Evolutionary conservation across 176 grass and related monocot species (phyloP).

Genomic region (Cocos nucifera): DNA sequence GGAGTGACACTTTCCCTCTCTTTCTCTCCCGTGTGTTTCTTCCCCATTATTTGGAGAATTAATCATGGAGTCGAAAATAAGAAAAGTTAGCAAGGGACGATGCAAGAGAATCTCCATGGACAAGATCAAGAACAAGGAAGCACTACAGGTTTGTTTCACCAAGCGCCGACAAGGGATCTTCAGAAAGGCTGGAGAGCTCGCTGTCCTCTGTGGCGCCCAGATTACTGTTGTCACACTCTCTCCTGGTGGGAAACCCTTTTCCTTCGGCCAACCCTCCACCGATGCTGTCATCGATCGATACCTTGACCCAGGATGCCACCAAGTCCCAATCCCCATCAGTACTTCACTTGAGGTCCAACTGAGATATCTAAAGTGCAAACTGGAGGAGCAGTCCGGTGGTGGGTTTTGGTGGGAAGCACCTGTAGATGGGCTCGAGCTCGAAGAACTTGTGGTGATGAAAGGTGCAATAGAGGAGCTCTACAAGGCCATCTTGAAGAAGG

Average conservation of each 20-base stretch:
- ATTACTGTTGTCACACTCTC: conserved; percentile 17
- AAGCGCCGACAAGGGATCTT: conserved; percentile 12
- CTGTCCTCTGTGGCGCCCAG: conserved; percentile 21
- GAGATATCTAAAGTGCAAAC: too few species aligned
- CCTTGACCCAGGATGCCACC: neutral
- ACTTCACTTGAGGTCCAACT: too few species aligned
- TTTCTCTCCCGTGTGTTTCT: too few species aligned
- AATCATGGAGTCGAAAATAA: neutral
- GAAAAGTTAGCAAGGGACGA: conserved; percentile 4
- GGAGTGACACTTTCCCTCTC: too few species aligned
- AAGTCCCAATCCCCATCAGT: neutral
- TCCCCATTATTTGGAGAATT: too few species aligned
- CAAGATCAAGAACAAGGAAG: conserved; percentile 19
- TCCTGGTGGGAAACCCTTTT: conserved; percentile 13
- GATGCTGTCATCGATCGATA: conserved; percentile 16
- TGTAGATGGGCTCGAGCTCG: too few species aligned
- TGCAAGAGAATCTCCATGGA: conserved; percentile 10
- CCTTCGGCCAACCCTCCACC: conserved; percentile 25
- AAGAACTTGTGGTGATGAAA: too few species aligned
- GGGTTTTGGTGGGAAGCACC: too few species aligned
- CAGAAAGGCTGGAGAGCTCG: conserved; percentile 22
- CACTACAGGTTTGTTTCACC: conserved; percentile 18
- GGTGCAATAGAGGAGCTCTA: too few species aligned
- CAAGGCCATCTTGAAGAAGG: too few species aligned
- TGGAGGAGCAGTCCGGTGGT: too few species aligned